Conservation (phyloP, 129 eudicot species). For the Chrysanthemum seticuspe region DNA sequence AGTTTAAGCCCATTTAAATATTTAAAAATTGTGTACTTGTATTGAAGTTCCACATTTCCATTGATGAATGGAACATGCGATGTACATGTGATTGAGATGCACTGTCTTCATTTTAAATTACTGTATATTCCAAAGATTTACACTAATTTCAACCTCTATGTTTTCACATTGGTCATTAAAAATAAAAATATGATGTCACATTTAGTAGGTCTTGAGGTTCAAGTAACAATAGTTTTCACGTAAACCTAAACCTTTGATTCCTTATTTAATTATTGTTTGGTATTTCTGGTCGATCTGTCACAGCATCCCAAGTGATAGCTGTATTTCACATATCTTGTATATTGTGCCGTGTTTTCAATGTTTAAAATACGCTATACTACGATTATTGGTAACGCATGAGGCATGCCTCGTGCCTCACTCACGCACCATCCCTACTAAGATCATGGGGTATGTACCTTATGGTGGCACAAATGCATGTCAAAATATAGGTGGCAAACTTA, state of each 20-base stretch:
- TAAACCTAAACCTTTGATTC: conserved; percentile 18
- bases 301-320: conserved; percentile 16
- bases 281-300: conserved; percentile 13
- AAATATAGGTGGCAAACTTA: no score
- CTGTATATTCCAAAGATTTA: conserved; percentile 19
- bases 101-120: conserved; percentile 18
- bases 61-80: conserved; percentile 38
- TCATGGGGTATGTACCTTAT: no score
- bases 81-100: conserved; percentile 43
- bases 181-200: conserved; percentile 23
- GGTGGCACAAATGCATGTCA: no score
- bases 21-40: conserved; percentile 26
- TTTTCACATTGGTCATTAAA: conserved; percentile 7
- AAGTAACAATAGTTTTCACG: conserved; percentile 14
- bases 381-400: no score
- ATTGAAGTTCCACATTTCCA: conserved; percentile 21
- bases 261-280: conserved; percentile 17
- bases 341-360: conserved; percentile 18
- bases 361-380: not conserved
- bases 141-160: conserved; percentile 19
- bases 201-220: conserved; percentile 9
- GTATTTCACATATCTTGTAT: conserved; percentile 16
- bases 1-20: conserved; percentile 25
- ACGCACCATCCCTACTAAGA: no score
- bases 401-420: no score